Evolutionary conservation across 352 stramenopile genomes (phyloP), one percentile per base, ranked within the genome.

Genomic region (Phytophthora pseudosyringae): DNA sequence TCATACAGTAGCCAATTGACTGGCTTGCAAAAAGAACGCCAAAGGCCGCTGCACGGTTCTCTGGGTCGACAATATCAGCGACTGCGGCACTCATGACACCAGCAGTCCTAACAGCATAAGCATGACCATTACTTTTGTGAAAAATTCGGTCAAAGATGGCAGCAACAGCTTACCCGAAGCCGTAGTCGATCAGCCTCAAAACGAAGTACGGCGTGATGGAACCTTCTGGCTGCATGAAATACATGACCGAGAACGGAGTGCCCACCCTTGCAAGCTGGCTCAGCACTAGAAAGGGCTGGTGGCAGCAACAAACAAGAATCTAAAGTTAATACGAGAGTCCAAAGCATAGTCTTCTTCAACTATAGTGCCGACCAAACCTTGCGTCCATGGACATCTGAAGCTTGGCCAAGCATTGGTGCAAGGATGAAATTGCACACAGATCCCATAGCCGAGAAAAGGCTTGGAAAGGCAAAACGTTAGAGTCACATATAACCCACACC

Each of bases 381-480:
- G 49, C 86, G 81, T 25, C 86, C 86, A 63, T 90, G 89, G 4
- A 76, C 57, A 60, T 94, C 86, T 0, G 86, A 94, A 13, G 79
- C 81, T 59, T 91, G 84, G 1, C 86, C 86, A 2, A 94, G 69
- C 35, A 90, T 79, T 15, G 86, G 80, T 26, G 86, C 86, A 38
- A 92, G 38, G 52, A 93, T 74, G 45, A 94, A 85, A 47, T 90
- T 79, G 31, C 77, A 71, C 21, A 83, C 50, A 1, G 69, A 90
- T 15, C 82, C 86, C 29, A 86, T 48, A 4, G 82, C 73, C n/a
- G 80, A 87, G 46, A 90, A 90, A 32, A 90, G 69, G 43, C 86
- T 91, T 46, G 8, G 18, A 31, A 35, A 40, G 18, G 10, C 18
- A 26, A 41, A 51, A 21, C 26, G 31, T 39, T n/a, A 38, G 10